A percentile compares a stretch with the other conserved stretches of the same genome.
Evolutionary conservation across 2,329 filamentous ascomycete genomes (phyloP).

Genomic region (Akanthomyces uredinophilus): DNA sequence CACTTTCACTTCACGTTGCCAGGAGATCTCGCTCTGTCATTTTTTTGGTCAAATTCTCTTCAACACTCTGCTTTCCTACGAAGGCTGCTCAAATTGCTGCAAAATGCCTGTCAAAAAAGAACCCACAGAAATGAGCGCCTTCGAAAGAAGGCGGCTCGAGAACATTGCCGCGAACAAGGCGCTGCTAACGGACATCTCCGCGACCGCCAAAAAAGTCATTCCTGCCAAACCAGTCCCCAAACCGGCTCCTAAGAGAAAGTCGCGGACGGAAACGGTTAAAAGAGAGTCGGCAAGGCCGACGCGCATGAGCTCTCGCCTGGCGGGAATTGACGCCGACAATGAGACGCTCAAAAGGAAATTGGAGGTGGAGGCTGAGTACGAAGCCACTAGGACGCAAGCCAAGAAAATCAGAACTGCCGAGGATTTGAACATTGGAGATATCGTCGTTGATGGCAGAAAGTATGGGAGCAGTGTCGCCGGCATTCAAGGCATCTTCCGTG

Average conservation of each 20-base stretch:
- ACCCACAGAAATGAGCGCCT: conserved; percentile 62
- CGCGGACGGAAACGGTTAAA: conserved; percentile 38
- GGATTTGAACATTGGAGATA: conserved; percentile 67
- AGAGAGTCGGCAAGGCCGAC: conserved; percentile 45
- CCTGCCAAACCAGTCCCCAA: conserved; percentile 51
- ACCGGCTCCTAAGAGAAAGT: conserved; percentile 30
- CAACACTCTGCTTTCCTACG: neutral
- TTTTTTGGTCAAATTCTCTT: neutral
- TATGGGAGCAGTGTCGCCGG: conserved; percentile 66
- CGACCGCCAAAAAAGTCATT: conserved; percentile 63
- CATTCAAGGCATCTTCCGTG: conserved; percentile 53
- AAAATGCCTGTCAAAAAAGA: conserved; percentile 44
- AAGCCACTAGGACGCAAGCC: conserved; percentile 40
- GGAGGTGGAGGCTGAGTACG: conserved; percentile 43
- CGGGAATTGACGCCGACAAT: conserved; percentile 47
- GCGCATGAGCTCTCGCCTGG: conserved; percentile 53
- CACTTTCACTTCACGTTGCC: conserved; percentile 4
- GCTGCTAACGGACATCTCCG: conserved; percentile 69
- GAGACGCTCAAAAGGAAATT: conserved; percentile 45
- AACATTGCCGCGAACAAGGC: conserved; percentile 86
- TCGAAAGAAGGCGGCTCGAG: conserved; percentile 76
- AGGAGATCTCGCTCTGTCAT: neutral
- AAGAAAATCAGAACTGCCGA: conserved; percentile 54
- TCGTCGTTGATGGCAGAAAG: conserved; percentile 73
- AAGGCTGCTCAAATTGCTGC: neutral